Percentiles rank a stretch among this genome's conserved stretches.
phyloP scores from a whole-genome alignment of 2,329 filamentous ascomycete species.

The Lachnellula occidentalis region DNA sequence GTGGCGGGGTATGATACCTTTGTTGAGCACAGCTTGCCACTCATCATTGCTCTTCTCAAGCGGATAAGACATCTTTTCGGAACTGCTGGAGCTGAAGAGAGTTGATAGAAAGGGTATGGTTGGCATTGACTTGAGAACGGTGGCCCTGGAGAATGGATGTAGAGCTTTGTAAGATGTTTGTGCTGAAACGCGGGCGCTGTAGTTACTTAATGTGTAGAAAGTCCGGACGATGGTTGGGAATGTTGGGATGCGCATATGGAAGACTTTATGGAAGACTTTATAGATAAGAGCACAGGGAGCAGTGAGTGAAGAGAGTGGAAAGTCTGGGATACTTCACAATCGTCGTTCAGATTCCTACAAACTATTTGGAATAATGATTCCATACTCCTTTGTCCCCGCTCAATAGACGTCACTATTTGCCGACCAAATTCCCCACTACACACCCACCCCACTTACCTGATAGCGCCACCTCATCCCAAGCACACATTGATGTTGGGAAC shows the following conservation, averaged over 20 bases:
- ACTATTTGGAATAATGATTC: conserved; percentile 19
- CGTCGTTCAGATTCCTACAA: conserved; percentile 1
- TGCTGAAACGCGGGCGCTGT: conserved; percentile 30
- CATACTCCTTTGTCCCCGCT: conserved; percentile 1
- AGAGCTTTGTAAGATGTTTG: conserved; percentile 27
- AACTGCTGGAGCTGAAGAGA: conserved; percentile 58
- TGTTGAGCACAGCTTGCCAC: conserved; percentile 80
- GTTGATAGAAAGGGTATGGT: conserved; percentile 72
- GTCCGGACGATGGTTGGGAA: conserved; percentile 41
- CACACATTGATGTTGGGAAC: too few relatives aligned
- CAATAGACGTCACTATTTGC: conserved; percentile 8
- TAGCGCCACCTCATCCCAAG: conserved; percentile 2
- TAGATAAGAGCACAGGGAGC: background rate
- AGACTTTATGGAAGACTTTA: conserved; percentile 23
- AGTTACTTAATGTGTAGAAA: conserved; percentile 42
- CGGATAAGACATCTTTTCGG: conserved; percentile 65
- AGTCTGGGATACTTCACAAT: conserved; percentile 16
- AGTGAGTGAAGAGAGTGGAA: background rate
- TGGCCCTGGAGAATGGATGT: conserved; percentile 33
- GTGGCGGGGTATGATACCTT: conserved; percentile 40
- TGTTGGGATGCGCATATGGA: conserved; percentile 45
- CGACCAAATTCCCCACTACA: too few relatives aligned
- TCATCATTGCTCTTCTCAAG: conserved; percentile 75
- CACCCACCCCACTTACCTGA: background rate
- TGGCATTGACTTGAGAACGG: conserved; percentile 59